These are phyloP conservation scores for Gentiana dahurica DNA, from an alignment of 257 asterid genomes.

Conservation along the genomic window DNA sequence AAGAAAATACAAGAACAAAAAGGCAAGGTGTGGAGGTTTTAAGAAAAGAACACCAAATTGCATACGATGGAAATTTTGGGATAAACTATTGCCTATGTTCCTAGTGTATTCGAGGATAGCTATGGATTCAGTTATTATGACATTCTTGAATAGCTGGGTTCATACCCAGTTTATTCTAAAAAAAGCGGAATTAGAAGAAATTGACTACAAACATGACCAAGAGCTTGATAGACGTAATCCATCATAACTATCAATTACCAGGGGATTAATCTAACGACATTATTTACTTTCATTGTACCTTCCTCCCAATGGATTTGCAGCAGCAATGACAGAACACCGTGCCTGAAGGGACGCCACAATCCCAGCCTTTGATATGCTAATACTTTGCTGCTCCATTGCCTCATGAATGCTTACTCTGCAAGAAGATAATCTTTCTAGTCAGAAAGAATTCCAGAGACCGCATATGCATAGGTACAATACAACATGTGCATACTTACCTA, in stretches of 20 bases:
- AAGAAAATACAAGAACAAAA: constrained; percentile 5
- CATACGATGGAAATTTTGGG: too few species aligned
- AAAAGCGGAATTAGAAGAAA: too few species aligned
- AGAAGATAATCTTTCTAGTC: constrained; percentile 11
- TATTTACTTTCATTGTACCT: constrained; percentile 33
- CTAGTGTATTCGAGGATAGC: too few species aligned
- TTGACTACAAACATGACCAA: too few species aligned
- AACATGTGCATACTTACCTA: constrained; percentile 34
- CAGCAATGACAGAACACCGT: constrained; percentile 98
- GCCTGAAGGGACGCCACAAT: constrained; percentile 98
- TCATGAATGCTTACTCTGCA: constrained; percentile 97
- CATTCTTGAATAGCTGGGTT: too few species aligned
- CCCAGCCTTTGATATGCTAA: constrained; percentile 98
- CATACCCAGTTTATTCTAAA: too few species aligned
- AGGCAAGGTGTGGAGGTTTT: neutral
- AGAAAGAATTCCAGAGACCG: constrained; percentile 10
- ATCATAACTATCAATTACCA: neutral
- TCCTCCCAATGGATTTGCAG: constrained; percentile 99
- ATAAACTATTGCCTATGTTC: too few species aligned
- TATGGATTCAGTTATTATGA: too few species aligned
- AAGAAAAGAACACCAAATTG: too few species aligned
- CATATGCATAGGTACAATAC: constrained; percentile 2
- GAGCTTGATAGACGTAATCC: neutral
- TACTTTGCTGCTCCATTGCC: constrained; percentile 99
- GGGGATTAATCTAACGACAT: too few species aligned